Percentiles rank a stretch among this genome's conserved stretches.
phyloP scores from a whole-genome alignment of 768 basidiomycete species.

The Auriscalpium microsporum region DNA sequence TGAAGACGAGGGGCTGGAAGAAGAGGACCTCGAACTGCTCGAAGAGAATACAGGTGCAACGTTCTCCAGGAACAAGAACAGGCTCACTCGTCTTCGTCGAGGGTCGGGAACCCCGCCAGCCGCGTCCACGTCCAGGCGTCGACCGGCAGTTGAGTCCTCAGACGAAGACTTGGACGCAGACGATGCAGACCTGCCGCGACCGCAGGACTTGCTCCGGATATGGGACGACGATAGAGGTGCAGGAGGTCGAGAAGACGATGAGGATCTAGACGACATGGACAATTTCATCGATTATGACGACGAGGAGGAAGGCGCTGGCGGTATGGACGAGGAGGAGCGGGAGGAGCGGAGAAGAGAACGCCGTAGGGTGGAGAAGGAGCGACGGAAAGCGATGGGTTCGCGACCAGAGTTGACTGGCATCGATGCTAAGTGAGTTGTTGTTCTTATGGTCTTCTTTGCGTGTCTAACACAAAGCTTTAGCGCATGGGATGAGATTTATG shows the following conservation, averaged over 20 bases:
- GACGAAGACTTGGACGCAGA: conserved; percentile 64
- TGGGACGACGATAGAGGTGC: conserved; percentile 74
- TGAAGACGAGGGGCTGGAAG: conserved; percentile 64
- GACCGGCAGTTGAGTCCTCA: conserved; percentile 57
- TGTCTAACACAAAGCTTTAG: conserved; percentile 29
- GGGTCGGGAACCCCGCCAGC: conserved; percentile 63
- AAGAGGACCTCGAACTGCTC: conserved; percentile 76
- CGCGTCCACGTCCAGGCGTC: conserved; percentile 52
- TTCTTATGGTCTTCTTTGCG: not conserved
- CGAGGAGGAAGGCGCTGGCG: conserved; percentile 45
- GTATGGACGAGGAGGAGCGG: conserved; percentile 66
- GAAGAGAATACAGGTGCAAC: conserved; percentile 80
- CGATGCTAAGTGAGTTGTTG: conserved; percentile 65
- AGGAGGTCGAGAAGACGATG: conserved; percentile 43
- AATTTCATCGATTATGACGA: conserved; percentile 76
- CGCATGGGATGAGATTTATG: conserved; percentile 92
- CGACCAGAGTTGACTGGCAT: conserved; percentile 71
- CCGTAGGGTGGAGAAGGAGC: conserved; percentile 54
- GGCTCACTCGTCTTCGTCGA: conserved; percentile 68
- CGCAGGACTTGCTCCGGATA: conserved; percentile 58
- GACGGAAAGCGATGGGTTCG: conserved; percentile 56
- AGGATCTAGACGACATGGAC: conserved; percentile 68
- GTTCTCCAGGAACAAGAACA: conserved; percentile 47
- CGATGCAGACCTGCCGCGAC: conserved; percentile 43
- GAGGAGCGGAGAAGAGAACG: conserved; percentile 67